A percentile compares a stretch with the other conserved stretches of the same genome.
phyloP scores from a whole-genome alignment of 352 stramenopile genomes.

The Phytophthora agathidicida region DNA sequence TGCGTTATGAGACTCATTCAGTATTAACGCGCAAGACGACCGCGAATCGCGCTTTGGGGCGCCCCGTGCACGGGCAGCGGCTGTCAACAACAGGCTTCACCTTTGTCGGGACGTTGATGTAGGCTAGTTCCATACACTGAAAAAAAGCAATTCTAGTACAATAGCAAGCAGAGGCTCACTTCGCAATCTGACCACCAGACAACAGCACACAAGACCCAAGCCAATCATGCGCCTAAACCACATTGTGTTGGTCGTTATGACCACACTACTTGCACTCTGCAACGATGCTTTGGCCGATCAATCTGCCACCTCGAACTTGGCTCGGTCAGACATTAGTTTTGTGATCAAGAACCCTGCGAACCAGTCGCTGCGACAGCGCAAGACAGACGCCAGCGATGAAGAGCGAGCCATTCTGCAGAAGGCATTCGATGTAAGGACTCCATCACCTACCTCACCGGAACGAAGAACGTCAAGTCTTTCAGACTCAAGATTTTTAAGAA shows the following conservation, averaged over 20 bases:
- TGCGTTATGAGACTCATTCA: no score
- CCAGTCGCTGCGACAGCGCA: no score
- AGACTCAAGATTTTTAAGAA: slow-evolving; percentile 1
- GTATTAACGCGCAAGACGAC: no score
- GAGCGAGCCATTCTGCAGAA: background rate
- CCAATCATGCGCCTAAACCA: background rate
- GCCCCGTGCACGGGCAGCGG: no score
- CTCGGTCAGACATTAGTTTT: background rate
- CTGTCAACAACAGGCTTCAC: no score
- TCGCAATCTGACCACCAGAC: background rate
- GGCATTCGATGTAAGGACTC: background rate
- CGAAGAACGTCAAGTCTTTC: background rate
- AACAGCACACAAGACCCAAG: background rate
- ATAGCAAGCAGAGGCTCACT: no score
- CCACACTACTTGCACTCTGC: background rate
- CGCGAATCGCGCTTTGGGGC: no score
- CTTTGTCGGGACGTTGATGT: no score
- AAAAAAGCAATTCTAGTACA: no score
- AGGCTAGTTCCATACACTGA: no score
- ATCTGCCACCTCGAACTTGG: background rate
- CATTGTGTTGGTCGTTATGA: background rate
- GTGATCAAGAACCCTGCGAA: background rate
- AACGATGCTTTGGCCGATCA: background rate
- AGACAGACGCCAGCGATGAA: background rate
- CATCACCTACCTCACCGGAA: background rate